These are phyloP conservation scores for Boletus holoroseus DNA, from an alignment of 1,284 basidiomycete genomes.

Conservation along the genomic window DNA sequence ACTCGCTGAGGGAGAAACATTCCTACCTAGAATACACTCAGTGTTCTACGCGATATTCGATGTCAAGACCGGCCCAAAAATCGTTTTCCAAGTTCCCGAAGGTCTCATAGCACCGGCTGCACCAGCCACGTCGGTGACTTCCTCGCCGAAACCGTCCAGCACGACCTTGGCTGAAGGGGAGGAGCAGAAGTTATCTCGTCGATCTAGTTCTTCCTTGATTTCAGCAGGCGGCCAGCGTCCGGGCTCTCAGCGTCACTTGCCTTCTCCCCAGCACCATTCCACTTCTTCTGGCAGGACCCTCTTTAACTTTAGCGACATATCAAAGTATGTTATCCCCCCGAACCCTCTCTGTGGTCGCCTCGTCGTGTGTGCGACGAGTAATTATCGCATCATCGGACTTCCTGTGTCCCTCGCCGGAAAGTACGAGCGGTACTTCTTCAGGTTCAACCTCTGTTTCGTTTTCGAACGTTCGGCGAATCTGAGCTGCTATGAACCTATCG, in stretches of 20 bases:
- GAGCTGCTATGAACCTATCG: constrained; percentile 93
- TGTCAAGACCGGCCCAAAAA: constrained; percentile 73
- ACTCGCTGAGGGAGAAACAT: constrained; percentile 51
- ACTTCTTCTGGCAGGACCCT: constrained; percentile 49
- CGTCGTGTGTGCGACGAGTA: constrained; percentile 70
- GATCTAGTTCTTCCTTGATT: constrained; percentile 44
- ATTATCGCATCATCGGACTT: constrained; percentile 82
- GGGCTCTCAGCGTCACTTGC: constrained; percentile 39
- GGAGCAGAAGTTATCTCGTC: constrained; percentile 36
- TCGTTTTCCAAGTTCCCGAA: constrained; percentile 88
- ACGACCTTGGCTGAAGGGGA: constrained; percentile 39
- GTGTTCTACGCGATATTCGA: constrained; percentile 90
- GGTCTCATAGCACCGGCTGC: constrained; percentile 56
- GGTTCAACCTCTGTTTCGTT: constrained; percentile 95
- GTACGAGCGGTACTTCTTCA: constrained; percentile 84
- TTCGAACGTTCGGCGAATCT: constrained; percentile 87
- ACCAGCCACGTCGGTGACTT: constrained; percentile 34
- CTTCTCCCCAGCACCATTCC: constrained; percentile 49
- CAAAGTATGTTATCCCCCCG: constrained; percentile 91
- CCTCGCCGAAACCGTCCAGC: constrained; percentile 45
- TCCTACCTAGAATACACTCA: constrained; percentile 75
- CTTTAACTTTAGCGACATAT: constrained; percentile 90
- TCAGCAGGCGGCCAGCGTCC: constrained; percentile 41
- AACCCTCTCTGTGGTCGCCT: constrained; percentile 84
- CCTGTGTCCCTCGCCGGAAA: constrained; percentile 70